Base-by-base conservation (phyloP, 1,139 yeast genomes). In the Yamadazyma buinensis region DNA sequence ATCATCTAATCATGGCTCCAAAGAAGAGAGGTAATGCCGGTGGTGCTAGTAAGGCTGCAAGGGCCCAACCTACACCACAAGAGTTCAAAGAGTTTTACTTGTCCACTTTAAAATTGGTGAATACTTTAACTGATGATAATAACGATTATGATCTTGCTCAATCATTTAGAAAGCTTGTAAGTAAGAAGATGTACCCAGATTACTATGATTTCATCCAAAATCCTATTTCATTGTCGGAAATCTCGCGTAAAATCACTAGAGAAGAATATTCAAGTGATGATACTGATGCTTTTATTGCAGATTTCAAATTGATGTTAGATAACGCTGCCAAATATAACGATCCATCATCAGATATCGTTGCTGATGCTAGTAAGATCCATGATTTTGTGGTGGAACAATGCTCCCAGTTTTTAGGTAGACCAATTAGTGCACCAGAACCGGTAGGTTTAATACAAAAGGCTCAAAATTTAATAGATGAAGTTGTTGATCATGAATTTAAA, bases 151-250 rank as follows among this genome's bases (percentile, higher is more conserved):
- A 47, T 33, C 51, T 77, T 23, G 69, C 72, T 14, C 67, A 67
- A 13, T 77, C 84, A 34, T 84, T 84, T 50, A 54, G 77, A 37
- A 77, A 79, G 47, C 63, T 86, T 27, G 96, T 95, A 3, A 71
- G 83, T 24, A 82, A 77, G 51, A 82, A 82, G 46, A 62, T 75
- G 26, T 87, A 84, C 46, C 95, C 97, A 0, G 94, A 85, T 51
- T 92, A 90, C 58, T 84, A 81, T 53, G 73, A 77, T 35, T 67
- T 81, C 39, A 77, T 85, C 23, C 57, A 59, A 18, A 54, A 63
- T n/a, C 95, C 95, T 3, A 74, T 84, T 8, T 79, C 92, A 1
- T 55, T 85, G 10, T 58, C 74, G 31, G 95, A 84, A 44, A 80
- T 83, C 28, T 75, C 67, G 43, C 66, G 55, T 49, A 79, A 67